Conservation (phyloP, 371 early-diverging fungal species). For the Lichtheimia ornata region DNA sequence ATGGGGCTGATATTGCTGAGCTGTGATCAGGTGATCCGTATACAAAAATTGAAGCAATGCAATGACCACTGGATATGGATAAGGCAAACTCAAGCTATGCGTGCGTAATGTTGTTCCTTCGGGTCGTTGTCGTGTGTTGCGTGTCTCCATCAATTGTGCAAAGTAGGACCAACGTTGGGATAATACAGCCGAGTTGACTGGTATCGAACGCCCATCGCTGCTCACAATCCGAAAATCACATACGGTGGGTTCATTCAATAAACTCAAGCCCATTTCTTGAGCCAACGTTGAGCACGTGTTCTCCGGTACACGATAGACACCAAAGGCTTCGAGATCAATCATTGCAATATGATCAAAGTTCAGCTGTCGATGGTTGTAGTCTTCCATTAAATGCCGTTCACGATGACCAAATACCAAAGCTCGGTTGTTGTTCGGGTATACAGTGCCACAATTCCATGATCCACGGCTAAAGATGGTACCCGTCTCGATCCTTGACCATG, state of each 20-base stretch:
- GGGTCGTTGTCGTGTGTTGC: not conserved
- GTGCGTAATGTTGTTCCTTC: conserved; percentile 9
- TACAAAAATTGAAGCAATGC: conserved; percentile 63
- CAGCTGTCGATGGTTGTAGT: conserved; percentile 75
- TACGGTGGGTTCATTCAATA: conserved; percentile 60
- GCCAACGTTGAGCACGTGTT: conserved; percentile 43
- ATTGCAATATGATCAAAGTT: conserved; percentile 67
- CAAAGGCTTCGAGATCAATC: conserved; percentile 70
- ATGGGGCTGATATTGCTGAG: conserved; percentile 47
- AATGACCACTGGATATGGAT: conserved; percentile 53
- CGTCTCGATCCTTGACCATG: conserved; percentile 69
- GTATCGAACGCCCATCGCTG: conserved; percentile 54
- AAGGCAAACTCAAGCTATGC: conserved; percentile 40
- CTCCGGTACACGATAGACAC: conserved; percentile 51
- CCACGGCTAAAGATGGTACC: conserved; percentile 64
- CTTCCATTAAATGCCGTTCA: conserved; percentile 65
- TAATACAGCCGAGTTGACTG: conserved; percentile 66
- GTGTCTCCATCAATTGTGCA: conserved; percentile 49
- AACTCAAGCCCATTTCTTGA: conserved; percentile 59
- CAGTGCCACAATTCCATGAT: conserved; percentile 75
- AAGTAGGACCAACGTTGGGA: conserved; percentile 69
- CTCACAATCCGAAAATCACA: conserved; percentile 61
- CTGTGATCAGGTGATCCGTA: conserved; percentile 57
- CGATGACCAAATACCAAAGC: conserved; percentile 76
- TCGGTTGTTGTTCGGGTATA: conserved; percentile 60